Evolutionary conservation across 805 yeast species (phyloP).

Genomic region (Wickerhamomyces subpelliculosus): DNA sequence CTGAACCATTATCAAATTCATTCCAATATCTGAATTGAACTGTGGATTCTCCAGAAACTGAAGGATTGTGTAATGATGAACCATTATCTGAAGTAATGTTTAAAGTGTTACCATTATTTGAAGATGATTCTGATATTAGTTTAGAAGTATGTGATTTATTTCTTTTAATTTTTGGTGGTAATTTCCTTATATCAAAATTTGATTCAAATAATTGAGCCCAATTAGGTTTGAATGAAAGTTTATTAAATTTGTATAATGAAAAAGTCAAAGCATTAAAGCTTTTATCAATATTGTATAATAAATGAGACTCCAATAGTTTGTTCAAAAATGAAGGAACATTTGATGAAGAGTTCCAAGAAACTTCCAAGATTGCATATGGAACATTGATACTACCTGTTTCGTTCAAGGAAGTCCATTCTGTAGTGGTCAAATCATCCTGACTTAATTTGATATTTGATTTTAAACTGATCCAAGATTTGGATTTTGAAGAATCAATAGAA

Average conservation of each 20-base stretch:
- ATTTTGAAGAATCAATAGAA: background rate
- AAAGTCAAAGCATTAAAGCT: constrained; percentile 28
- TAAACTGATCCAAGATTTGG: constrained; percentile 18
- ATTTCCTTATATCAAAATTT: constrained; percentile 36
- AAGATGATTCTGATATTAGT: background rate
- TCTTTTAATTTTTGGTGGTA: constrained; percentile 26
- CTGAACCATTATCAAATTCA: constrained; percentile 59
- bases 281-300: constrained; percentile 38
- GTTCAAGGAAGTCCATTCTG: constrained; percentile 12
- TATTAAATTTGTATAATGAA: constrained; percentile 21
- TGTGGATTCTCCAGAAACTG: constrained; percentile 11
- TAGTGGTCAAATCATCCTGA: constrained; percentile 3
- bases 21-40: constrained; percentile 49
- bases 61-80: constrained; percentile 3
- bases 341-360: constrained; percentile 36
- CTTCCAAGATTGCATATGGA: constrained; percentile 43
- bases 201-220: constrained; percentile 32
- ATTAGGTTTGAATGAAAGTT: constrained; percentile 26
- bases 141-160: background rate
- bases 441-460: constrained; percentile 17
- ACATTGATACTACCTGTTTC: constrained; percentile 19
- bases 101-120: constrained; percentile 1
- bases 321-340: constrained; percentile 20
- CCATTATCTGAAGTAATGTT: no score
- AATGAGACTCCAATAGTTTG: constrained; percentile 37